Evolutionary conservation across 2,329 filamentous ascomycete species (phyloP), one percentile per base, ranked within the genome.

Genomic region (Hymenoscyphus scutula): DNA sequence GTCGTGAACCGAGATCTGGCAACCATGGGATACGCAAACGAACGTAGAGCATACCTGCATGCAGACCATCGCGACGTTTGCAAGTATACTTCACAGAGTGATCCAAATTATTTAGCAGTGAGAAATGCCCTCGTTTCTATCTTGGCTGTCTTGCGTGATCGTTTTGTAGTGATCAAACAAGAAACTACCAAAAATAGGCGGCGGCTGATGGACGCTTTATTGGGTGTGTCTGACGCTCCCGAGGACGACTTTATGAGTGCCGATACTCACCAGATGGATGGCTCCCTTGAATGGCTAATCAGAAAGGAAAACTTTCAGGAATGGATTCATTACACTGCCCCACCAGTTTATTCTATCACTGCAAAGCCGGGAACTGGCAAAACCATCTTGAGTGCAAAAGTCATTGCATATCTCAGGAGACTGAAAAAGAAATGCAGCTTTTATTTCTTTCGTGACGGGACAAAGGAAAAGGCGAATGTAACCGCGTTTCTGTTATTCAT

Each of bases 41-140:
- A 76, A 57, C 71, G 61, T 0, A 62, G 62, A 0, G 41, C 60
- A 7, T 67, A 69, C 0, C 63, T 75, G 1, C 64, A 65, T 5
- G 74, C 74, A 2, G 65, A 76, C 60, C 74, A 76, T 57, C 73
- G 72, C 32, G 64, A 64, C 13, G 67, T 75, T 5, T 73, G 69
- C 62, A 75, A 75, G 59, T 76, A 70, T 56, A 51, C 54, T 5
- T 37, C 55, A 3, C 53, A 63, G 13, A 61, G 62, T 7, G 64
- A 69, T 37, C 41, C 65, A 17, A 68, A 68, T 59, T 69, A 68
- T 55, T 45, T 25, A 5, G 64, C 51, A 8, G 7, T 69, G 10
- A 45, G 66, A n/a, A 67, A 68, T 60, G 34, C 45, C 23, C 23
- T 64, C n/a, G 37, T 32, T 32, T 32, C 30, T 32, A 8, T 32